These are phyloP conservation scores for Bisporella sp. DNA, from an alignment of 2,329 filamentous ascomycete species.

Conservation along the genomic window DNA sequence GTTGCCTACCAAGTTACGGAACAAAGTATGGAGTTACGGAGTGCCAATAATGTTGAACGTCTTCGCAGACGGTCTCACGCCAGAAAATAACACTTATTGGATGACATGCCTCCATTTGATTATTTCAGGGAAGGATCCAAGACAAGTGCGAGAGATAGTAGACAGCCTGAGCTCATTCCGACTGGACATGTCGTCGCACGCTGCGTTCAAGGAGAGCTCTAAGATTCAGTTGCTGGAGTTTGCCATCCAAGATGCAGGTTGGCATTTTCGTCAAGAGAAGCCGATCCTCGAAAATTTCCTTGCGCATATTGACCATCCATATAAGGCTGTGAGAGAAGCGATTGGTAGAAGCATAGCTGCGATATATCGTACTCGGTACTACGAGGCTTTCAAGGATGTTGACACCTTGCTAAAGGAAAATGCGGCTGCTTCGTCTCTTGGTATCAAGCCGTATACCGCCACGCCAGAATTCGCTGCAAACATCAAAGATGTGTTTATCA, in stretches of 20 bases:
- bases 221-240: slow-evolving; percentile 91
- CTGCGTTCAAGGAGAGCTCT: slow-evolving; percentile 97
- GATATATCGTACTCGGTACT: slow-evolving; percentile 86
- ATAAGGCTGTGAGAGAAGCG: slow-evolving; percentile 92
- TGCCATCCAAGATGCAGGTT: slow-evolving; percentile 78
- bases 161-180: slow-evolving; percentile 78
- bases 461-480: slow-evolving; percentile 65
- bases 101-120: slow-evolving; percentile 87
- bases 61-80: slow-evolving; percentile 86
- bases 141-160: slow-evolving; percentile 78
- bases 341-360: slow-evolving; percentile 85
- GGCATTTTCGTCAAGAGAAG: slow-evolving; percentile 90
- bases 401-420: slow-evolving; percentile 69
- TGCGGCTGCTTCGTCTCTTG: slow-evolving; percentile 72
- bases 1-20: slow-evolving; percentile 64
- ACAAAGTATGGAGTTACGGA: slow-evolving; percentile 79
- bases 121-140: slow-evolving; percentile 81
- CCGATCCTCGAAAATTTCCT: slow-evolving; percentile 88
- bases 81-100: slow-evolving; percentile 94
- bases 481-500: slow-evolving; percentile 67
- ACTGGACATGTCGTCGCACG: slow-evolving; percentile 89
- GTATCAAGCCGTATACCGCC: slow-evolving; percentile 76
- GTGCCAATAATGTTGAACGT: slow-evolving; percentile 82
- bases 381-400: slow-evolving; percentile 86
- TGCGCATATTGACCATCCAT: slow-evolving; percentile 88